Percentiles rank a stretch among this genome's conserved stretches.
Conservation (phyloP, 441 rosid genomes). For the Syzygium malaccense region DNA sequence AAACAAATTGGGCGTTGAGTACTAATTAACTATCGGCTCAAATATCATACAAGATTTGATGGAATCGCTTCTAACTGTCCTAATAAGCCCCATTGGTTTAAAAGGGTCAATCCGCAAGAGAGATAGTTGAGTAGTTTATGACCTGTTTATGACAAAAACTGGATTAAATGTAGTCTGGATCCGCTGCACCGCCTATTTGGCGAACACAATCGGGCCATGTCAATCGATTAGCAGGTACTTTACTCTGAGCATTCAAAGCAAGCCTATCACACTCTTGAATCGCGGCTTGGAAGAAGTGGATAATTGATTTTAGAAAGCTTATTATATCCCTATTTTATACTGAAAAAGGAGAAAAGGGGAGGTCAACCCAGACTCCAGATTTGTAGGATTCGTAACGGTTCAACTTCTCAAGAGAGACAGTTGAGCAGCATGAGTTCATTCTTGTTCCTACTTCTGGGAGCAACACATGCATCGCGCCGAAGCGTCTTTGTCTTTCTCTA, state of each 20-base stretch:
- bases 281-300: not conserved
- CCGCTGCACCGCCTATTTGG: not conserved
- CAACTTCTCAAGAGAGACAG: constrained; percentile 4
- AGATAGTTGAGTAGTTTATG: not conserved
- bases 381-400: not conserved
- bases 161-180: not conserved
- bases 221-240: not conserved
- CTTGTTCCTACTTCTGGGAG: not conserved
- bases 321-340: not conserved
- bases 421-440: constrained; percentile 7
- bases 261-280: not conserved
- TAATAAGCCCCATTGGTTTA: not conserved
- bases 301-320: not conserved
- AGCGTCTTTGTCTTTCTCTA: not conserved
- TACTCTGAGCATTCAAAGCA: not conserved
- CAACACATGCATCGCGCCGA: constrained; percentile 17
- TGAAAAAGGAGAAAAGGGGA: not conserved
- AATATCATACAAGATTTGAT: not conserved
- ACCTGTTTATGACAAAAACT: not conserved
- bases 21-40: not conserved
- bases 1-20: not conserved
- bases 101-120: not conserved
- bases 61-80: not conserved
- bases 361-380: not conserved
- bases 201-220: not conserved